These are phyloP conservation scores for Bremia lactucae DNA, from an alignment of 352 stramenopile species.

Conservation along the genomic window DNA sequence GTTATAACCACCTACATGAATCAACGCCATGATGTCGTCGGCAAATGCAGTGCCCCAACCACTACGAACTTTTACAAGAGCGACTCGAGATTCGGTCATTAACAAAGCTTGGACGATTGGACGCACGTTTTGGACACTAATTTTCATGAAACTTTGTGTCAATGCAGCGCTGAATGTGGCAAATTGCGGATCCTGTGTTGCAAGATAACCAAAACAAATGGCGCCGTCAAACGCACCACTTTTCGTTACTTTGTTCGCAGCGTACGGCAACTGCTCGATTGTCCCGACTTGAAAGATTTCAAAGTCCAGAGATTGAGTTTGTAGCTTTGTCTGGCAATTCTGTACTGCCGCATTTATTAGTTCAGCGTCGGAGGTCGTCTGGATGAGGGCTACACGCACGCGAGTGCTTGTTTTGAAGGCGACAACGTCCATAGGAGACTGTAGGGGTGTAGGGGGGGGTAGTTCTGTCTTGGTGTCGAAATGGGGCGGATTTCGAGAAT, in stretches of 20 bases:
- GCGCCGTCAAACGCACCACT: slow-evolving; percentile 59
- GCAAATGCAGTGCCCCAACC: slow-evolving; percentile 64
- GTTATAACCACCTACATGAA: slow-evolving; percentile 60
- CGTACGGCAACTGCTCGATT: slow-evolving; percentile 69
- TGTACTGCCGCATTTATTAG: slow-evolving; percentile 54
- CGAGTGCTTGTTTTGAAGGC: no score
- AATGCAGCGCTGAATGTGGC: slow-evolving; percentile 39
- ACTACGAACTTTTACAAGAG: slow-evolving; percentile 59
- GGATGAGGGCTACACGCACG: slow-evolving; percentile 60
- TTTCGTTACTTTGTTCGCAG: slow-evolving; percentile 69
- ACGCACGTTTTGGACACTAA: slow-evolving; percentile 73
- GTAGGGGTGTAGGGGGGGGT: slow-evolving; percentile 16
- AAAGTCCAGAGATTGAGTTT: slow-evolving; percentile 18
- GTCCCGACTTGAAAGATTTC: slow-evolving; percentile 64
- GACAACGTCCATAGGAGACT: no score
- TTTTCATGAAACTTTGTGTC: slow-evolving; percentile 71
- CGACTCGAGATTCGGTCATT: slow-evolving; percentile 61
- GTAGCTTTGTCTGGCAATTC: slow-evolving; percentile 38
- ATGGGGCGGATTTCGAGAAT: slow-evolving; percentile 1
- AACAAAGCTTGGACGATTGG: slow-evolving; percentile 73
- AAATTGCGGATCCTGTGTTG: slow-evolving; percentile 53
- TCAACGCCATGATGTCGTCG: slow-evolving; percentile 40
- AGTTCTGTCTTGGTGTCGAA: slow-evolving; percentile 13
- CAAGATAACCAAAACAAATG: slow-evolving; percentile 73
- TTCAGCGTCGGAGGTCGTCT: slow-evolving; percentile 61